Evolutionary conservation across 75 land plant genomes (phyloP).

Genomic region (Gnetum montanum): DNA sequence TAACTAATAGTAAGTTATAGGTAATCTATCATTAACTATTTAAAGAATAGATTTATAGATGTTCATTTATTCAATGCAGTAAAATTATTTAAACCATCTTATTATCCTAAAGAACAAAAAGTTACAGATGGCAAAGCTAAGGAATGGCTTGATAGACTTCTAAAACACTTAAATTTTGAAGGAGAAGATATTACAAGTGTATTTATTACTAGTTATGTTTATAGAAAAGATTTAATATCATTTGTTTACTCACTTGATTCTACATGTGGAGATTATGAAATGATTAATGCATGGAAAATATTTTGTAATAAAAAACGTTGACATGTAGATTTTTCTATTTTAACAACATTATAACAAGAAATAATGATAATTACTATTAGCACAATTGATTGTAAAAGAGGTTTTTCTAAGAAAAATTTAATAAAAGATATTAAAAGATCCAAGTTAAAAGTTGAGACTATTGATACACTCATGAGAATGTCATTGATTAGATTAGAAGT

Average conservation of each 20-base stretch:
- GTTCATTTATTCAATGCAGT: background rate
- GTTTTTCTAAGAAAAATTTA: background rate
- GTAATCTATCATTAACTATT: background rate
- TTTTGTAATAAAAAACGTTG: background rate
- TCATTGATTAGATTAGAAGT: background rate
- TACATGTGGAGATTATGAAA: background rate
- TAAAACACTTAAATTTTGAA: too few relatives aligned
- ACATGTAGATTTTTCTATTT: background rate
- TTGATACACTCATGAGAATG: background rate
- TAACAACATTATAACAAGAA: background rate
- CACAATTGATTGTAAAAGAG: background rate
- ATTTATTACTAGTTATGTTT: background rate
- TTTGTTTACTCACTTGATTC: background rate
- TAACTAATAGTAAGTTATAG: background rate
- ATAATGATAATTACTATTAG: background rate
- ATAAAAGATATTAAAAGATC: background rate
- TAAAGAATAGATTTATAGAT: background rate
- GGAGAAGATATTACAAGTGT: background rate
- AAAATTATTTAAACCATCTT: background rate
- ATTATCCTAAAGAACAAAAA: background rate
- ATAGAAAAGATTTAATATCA: background rate
- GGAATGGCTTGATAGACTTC: too few relatives aligned
- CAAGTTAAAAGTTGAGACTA: background rate
- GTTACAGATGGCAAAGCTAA: too few relatives aligned
- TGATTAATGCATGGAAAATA: background rate